These are phyloP conservation scores for Exidia glandulosa DNA, from an alignment of 768 basidiomycete species.

Conservation along the genomic window DNA sequence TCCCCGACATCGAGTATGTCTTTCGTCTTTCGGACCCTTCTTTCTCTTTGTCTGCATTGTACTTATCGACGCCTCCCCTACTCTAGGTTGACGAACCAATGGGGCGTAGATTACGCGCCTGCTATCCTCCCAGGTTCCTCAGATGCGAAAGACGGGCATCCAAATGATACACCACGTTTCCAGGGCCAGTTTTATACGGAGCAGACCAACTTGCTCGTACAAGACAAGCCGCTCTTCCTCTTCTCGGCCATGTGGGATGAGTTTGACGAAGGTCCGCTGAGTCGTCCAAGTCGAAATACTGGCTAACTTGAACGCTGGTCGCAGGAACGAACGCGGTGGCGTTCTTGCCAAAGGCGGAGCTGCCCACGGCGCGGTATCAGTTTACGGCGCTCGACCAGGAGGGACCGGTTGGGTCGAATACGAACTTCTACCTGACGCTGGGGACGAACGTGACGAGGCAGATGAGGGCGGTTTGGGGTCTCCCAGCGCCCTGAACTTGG, in stretches of 20 bases:
- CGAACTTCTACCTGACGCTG: background rate
- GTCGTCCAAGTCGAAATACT: too few relatives aligned
- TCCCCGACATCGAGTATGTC: background rate
- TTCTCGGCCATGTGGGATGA: background rate
- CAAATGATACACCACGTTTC: background rate
- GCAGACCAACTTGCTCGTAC: background rate
- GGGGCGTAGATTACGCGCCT: background rate
- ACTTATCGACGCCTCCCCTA: too few relatives aligned
- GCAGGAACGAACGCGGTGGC: too few relatives aligned
- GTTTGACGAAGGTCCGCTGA: background rate
- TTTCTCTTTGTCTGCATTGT: too few relatives aligned
- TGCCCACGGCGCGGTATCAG: background rate
- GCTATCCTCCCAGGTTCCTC: background rate
- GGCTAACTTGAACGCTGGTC: too few relatives aligned
- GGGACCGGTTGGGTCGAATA: background rate
- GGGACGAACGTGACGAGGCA: background rate
- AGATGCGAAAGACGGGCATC: background rate
- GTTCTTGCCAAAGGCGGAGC: background rate
- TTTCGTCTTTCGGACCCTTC: background rate
- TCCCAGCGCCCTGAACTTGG: too few relatives aligned
- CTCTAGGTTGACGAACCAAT: background rate
- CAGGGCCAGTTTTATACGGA: background rate
- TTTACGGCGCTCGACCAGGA: background rate
- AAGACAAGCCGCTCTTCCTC: background rate
- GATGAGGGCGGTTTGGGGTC: background rate